phyloP scores from a whole-genome alignment of 192 early-diverging fungal genomes.

The Entophlyctis helioformis region DNA sequence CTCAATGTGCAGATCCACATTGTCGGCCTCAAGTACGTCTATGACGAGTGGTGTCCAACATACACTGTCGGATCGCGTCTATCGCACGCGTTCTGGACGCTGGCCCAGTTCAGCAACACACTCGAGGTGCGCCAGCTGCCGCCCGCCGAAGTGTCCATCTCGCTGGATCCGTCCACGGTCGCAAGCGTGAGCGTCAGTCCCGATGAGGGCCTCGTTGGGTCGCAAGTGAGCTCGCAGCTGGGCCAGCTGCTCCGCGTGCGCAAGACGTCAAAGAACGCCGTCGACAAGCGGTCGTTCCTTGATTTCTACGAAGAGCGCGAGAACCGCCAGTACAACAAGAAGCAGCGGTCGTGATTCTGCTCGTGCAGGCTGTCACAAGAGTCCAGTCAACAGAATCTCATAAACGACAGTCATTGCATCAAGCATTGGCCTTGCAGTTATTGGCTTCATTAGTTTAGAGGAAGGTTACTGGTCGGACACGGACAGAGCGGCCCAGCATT shows the following conservation, averaged over 20 bases:
- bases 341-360: too few relatives aligned
- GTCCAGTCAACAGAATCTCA: too few relatives aligned
- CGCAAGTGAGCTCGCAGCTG: conserved; percentile 41
- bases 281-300: conserved; percentile 68
- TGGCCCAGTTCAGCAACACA: conserved; percentile 41
- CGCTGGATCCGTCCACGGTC: too few relatives aligned
- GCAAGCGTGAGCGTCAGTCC: conserved; percentile 12
- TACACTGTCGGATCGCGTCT: conserved; percentile 47
- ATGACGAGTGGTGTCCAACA: conserved; percentile 46
- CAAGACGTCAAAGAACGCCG: conserved; percentile 46
- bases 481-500: too few relatives aligned
- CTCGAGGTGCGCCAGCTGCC: conserved; percentile 34
- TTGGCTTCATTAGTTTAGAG: too few relatives aligned
- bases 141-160: conserved; percentile 24
- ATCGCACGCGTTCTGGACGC: conserved; percentile 40
- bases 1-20: conserved; percentile 42
- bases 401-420: too few relatives aligned
- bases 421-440: too few relatives aligned
- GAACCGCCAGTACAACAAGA: not conserved
- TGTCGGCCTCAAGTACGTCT: conserved; percentile 48
- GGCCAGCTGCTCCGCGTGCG: conserved; percentile 53
- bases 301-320: conserved; percentile 42
- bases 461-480: too few relatives aligned
- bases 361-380: too few relatives aligned
- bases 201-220: conserved; percentile 40